These are phyloP conservation scores for Kazachstania sp. DNA, from an alignment of 1,139 yeast species.

Conservation along the genomic window DNA sequence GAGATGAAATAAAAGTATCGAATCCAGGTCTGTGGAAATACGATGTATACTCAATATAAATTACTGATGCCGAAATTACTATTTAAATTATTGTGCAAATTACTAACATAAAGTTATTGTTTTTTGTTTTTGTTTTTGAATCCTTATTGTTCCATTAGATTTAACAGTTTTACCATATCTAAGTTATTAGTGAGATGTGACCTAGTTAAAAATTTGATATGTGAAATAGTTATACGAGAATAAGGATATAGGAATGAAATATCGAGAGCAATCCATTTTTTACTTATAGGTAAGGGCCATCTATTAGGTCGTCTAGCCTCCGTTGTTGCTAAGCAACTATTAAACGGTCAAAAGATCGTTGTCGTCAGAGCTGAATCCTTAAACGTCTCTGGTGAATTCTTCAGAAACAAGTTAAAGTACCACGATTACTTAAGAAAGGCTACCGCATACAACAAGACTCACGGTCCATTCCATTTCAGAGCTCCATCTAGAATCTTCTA, in stretches of 20 bases:
- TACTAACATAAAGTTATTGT: neutral
- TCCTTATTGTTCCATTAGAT: neutral
- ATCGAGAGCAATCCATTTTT: neutral
- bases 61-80: no score
- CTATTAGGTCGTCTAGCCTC: slow-evolving; percentile 99
- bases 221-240: neutral
- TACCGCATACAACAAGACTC: slow-evolving; percentile 96
- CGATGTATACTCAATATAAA: no score
- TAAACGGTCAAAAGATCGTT: slow-evolving; percentile 96
- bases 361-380: slow-evolving; percentile 97
- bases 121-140: neutral
- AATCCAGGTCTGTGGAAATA: neutral
- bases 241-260: neutral
- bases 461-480: slow-evolving; percentile 99
- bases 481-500: slow-evolving; percentile 99
- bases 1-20: neutral
- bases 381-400: slow-evolving; percentile 99
- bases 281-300: slow-evolving; percentile 78
- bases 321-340: slow-evolving; percentile 94
- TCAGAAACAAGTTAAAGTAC: slow-evolving; percentile 99
- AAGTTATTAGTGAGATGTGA: no score
- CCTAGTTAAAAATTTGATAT: no score
- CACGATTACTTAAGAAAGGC: slow-evolving; percentile 99
- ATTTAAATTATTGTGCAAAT: neutral
- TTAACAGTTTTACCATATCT: no score